Evolutionary conservation across 305 asterid genomes (phyloP).

Genomic region (Fraxinus albicans): DNA sequence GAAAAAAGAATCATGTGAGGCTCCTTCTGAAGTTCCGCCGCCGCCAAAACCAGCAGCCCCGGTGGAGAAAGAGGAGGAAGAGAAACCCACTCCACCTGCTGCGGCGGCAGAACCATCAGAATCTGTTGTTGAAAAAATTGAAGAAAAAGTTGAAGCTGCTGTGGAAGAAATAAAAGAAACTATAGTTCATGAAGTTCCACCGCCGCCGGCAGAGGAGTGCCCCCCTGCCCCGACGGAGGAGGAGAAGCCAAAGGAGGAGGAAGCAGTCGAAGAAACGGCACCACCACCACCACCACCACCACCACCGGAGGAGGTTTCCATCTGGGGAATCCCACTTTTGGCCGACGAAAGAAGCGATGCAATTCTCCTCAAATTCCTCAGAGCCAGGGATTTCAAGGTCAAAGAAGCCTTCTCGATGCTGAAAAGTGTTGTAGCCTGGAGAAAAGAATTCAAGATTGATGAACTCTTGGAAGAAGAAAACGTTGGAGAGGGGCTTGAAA

Average conservation of each 20-base stretch:
- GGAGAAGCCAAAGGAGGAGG: conserved; percentile 30
- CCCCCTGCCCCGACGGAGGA: conserved; percentile 28
- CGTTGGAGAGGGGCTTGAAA: conserved; percentile 58
- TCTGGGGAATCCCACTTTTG: conserved; percentile 84
- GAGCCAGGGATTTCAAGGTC: conserved; percentile 93
- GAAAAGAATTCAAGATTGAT: conserved; percentile 79
- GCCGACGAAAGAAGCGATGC: conserved; percentile 80
- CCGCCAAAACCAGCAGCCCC: conserved; percentile 15
- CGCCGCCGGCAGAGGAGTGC: conserved; percentile 39
- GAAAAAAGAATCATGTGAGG: conserved; percentile 26
- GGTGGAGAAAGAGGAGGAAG: conserved; percentile 30
- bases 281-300: conserved; percentile 36
- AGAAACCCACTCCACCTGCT: conserved; percentile 30
- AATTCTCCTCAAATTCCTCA: conserved; percentile 78
- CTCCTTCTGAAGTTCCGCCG: conserved; percentile 28
- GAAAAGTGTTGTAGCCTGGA: conserved; percentile 83
- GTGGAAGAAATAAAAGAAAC: conserved; percentile 68
- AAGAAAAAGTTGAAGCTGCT: conserved; percentile 29
- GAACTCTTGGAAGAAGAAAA: conserved; percentile 57
- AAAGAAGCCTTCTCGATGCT: conserved; percentile 90
- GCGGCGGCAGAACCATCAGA: conserved; percentile 21
- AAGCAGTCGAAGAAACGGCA: not conserved
- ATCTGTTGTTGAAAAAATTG: conserved; percentile 33
- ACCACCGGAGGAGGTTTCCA: conserved; percentile 75
- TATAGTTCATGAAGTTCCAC: conserved; percentile 61